Percentiles rank a stretch among this genome's conserved stretches.
phyloP scores from a whole-genome alignment of 257 asterid species.

The Sherardia arvensis region DNA sequence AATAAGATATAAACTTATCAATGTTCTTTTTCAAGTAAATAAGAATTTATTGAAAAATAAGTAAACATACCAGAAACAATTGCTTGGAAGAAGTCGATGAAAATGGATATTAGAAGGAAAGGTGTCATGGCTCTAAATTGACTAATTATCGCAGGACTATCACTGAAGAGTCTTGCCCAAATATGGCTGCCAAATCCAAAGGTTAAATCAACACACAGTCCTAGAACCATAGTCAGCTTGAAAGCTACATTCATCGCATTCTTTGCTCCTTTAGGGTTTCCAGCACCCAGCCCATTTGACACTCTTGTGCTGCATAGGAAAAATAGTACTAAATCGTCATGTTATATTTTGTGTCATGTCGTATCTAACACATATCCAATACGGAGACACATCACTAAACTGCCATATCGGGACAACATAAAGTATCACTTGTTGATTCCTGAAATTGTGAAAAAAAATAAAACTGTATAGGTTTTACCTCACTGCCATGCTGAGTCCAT shows the following conservation, averaged over 20 bases:
- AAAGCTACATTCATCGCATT: slow-evolving; percentile 58
- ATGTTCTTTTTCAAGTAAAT: neutral
- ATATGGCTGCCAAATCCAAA: slow-evolving; percentile 40
- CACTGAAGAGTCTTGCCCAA: slow-evolving; percentile 69
- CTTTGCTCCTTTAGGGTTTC: slow-evolving; percentile 50
- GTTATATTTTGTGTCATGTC: no score
- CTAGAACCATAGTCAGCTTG: slow-evolving; percentile 36
- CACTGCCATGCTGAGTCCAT: slow-evolving; percentile 76
- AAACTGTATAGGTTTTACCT: slow-evolving; percentile 30
- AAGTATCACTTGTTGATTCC: no score
- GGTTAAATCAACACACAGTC: slow-evolving; percentile 29
- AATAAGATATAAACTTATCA: no score
- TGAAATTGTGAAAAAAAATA: neutral
- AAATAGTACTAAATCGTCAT: no score
- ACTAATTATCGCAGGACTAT: slow-evolving; percentile 35
- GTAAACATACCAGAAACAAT: slow-evolving; percentile 46
- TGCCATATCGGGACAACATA: no score
- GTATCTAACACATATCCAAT: no score
- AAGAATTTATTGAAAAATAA: neutral
- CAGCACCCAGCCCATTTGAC: slow-evolving; percentile 75
- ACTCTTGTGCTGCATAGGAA: slow-evolving; percentile 64
- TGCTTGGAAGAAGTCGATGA: slow-evolving; percentile 54
- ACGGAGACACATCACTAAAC: no score
- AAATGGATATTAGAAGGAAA: slow-evolving; percentile 38
- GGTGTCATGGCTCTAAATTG: slow-evolving; percentile 61